Conservation (phyloP, 2,329 filamentous ascomycete species). For the Pseudopithomyces maydicus region DNA sequence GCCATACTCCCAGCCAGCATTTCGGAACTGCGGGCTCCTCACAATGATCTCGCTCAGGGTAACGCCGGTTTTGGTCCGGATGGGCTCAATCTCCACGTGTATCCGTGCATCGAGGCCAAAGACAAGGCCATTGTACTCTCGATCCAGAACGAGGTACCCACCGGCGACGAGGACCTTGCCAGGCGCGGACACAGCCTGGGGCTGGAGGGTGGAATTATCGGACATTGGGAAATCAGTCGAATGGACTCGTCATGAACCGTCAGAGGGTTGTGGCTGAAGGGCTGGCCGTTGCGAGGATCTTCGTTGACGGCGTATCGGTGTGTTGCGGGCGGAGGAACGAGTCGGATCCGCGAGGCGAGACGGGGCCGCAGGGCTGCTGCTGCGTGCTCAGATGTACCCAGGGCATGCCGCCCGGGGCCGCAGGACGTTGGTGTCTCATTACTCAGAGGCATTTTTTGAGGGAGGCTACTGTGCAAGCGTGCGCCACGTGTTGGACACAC, state of each 20-base stretch:
- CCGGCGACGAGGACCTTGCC: slow-evolving; percentile 95
- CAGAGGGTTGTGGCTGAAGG: background rate
- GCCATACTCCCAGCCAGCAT: slow-evolving; percentile 86
- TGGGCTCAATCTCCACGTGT: slow-evolving; percentile 62
- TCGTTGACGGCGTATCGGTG: background rate
- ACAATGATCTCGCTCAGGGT: slow-evolving; percentile 75
- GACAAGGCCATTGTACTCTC: slow-evolving; percentile 76
- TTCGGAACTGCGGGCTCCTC: slow-evolving; percentile 86
- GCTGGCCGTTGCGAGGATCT: slow-evolving; percentile 1
- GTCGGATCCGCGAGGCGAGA: background rate
- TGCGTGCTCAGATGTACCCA: slow-evolving; percentile 2
- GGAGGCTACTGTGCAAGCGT: too few relatives aligned
- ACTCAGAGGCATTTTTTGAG: too few relatives aligned
- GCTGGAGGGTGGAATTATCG: slow-evolving; percentile 38
- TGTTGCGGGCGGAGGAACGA: background rate
- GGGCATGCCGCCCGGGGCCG: background rate
- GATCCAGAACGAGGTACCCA: slow-evolving; percentile 92
- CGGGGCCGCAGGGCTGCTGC: background rate
- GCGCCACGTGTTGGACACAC: too few relatives aligned
- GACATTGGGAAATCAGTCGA: slow-evolving; percentile 17
- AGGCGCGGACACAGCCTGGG: slow-evolving; percentile 75
- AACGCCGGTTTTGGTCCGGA: slow-evolving; percentile 65
- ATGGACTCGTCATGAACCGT: slow-evolving; percentile 18
- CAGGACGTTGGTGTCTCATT: too few relatives aligned
- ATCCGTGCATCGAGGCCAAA: slow-evolving; percentile 69